These are phyloP conservation scores for Saururus chinensis DNA, from an alignment of 164 flowering plant species.

Conservation along the genomic window DNA sequence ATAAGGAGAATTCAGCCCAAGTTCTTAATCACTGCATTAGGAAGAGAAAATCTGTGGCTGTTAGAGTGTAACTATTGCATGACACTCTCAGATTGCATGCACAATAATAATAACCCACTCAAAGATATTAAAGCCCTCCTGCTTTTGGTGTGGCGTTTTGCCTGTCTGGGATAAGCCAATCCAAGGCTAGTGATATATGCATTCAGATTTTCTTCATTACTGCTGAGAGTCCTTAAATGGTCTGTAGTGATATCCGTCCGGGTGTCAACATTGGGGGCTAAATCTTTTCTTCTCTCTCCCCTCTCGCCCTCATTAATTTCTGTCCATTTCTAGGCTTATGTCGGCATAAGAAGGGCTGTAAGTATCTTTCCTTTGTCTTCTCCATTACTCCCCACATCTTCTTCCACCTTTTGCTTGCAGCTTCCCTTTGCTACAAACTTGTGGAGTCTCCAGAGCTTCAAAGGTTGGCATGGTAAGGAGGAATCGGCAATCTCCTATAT, in stretches of 20 bases:
- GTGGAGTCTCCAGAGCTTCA: not conserved
- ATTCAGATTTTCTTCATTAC: not conserved
- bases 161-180: conserved; percentile 1
- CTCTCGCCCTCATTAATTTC: not conserved
- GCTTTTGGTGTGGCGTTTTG: not conserved
- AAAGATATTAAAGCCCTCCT: not conserved
- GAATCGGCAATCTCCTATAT: too few species aligned
- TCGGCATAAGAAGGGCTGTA: not conserved
- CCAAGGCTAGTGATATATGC: too few species aligned
- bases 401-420: not conserved
- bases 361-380: not conserved
- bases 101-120: not conserved
- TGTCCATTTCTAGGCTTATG: not conserved
- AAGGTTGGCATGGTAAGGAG: not conserved
- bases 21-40: too few species aligned
- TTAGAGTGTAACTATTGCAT: not conserved
- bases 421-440: too few species aligned
- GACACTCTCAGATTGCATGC: not conserved
- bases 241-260: not conserved
- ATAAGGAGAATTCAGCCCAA: too few species aligned
- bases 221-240: not conserved
- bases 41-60: too few species aligned
- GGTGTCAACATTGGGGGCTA: not conserved
- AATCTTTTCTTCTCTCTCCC: too few species aligned
- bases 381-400: not conserved